These are phyloP conservation scores for Aspergillus ostianus DNA, from an alignment of 495 filamentous ascomycete species.

Conservation along the genomic window DNA sequence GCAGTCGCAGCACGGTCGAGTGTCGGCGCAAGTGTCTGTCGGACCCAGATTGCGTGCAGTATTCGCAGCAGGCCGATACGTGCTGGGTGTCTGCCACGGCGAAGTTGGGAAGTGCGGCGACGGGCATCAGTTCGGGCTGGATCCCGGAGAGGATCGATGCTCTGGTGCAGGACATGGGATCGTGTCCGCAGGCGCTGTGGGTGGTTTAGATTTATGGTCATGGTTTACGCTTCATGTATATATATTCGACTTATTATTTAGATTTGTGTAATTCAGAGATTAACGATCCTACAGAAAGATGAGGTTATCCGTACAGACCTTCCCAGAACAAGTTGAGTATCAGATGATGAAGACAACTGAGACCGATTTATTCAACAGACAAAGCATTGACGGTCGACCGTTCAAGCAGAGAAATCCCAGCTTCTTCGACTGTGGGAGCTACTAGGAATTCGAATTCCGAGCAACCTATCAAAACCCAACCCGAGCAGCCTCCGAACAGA, in stretches of 20 bases:
- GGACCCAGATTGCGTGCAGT: background rate
- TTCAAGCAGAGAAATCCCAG: too few species aligned
- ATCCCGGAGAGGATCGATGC: slow-evolving; percentile 1
- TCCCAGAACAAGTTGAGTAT: too few species aligned
- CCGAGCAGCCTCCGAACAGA: background rate
- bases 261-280: too few species aligned
- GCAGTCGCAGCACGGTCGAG: background rate
- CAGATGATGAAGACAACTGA: too few species aligned
- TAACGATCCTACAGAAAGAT: too few species aligned
- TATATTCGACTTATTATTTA: background rate
- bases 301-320: too few species aligned
- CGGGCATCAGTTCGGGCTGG: slow-evolving; percentile 3
- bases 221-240: background rate
- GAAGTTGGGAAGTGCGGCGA: background rate
- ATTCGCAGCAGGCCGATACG: background rate
- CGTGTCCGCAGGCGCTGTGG: background rate
- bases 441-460: background rate
- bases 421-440: too few species aligned
- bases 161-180: background rate
- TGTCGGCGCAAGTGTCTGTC: background rate
- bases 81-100: background rate
- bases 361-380: too few species aligned
- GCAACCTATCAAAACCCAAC: background rate
- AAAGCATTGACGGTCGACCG: too few species aligned
- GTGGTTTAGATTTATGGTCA: background rate